Percentiles rank a stretch among this genome's conserved stretches.
phyloP scores from a whole-genome alignment of 2,329 filamentous ascomycete species.

The Phialophora expanda region DNA sequence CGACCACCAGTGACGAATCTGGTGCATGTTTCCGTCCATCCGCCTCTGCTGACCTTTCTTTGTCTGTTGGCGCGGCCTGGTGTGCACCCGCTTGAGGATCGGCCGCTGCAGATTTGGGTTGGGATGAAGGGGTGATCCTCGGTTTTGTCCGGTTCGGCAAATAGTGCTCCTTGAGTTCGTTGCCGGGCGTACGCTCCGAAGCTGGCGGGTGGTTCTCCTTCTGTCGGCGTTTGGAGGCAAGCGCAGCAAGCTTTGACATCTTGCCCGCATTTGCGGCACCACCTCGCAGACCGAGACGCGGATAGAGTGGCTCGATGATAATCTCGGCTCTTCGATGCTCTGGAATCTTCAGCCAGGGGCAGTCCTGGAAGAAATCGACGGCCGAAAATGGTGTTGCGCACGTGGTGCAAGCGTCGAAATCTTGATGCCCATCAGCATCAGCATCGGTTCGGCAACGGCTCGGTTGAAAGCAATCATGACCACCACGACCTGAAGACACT shows the following conservation, averaged over 20 bases:
- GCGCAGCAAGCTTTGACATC: slow-evolving; percentile 85
- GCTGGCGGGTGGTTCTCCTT: slow-evolving; percentile 65
- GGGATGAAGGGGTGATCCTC: slow-evolving; percentile 39
- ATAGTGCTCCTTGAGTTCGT: slow-evolving; percentile 31
- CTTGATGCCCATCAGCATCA: slow-evolving; percentile 37
- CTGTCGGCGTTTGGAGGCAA: slow-evolving; percentile 78
- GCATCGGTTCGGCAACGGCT: slow-evolving; percentile 19
- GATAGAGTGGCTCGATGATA: slow-evolving; percentile 65
- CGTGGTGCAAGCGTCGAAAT: slow-evolving; percentile 10
- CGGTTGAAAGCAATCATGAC: slow-evolving; percentile 32
- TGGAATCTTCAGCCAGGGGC: slow-evolving; percentile 82
- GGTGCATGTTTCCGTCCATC: not conserved
- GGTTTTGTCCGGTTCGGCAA: slow-evolving; percentile 34
- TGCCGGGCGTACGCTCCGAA: slow-evolving; percentile 4
- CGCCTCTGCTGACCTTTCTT: not conserved
- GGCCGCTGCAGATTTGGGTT: slow-evolving; percentile 8
- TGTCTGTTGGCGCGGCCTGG: not conserved
- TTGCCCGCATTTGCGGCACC: slow-evolving; percentile 72
- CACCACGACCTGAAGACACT: slow-evolving; percentile 30
- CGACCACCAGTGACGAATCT: slow-evolving; percentile 8
- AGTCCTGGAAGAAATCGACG: slow-evolving; percentile 75
- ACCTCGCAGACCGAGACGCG: slow-evolving; percentile 74
- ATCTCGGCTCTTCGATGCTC: slow-evolving; percentile 65
- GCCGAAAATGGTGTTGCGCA: slow-evolving; percentile 50
- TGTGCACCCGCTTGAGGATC: slow-evolving; percentile 2